A percentile compares a stretch with the other conserved stretches of the same genome.
Conservation (phyloP, 2,329 filamentous ascomycete genomes). For the Scleromitrula shiraiana region DNA sequence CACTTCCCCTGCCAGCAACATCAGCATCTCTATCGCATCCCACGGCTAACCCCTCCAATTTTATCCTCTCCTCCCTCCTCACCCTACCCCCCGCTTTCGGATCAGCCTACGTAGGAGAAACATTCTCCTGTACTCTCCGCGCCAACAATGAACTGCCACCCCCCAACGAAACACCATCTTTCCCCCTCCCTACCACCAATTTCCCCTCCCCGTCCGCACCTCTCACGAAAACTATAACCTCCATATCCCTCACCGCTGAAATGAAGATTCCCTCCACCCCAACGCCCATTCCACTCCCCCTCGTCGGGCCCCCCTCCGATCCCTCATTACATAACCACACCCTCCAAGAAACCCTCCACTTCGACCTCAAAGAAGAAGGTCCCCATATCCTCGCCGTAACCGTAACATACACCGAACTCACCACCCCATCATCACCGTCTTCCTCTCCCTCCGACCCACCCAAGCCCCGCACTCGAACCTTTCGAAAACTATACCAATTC, state of each 20-base stretch:
- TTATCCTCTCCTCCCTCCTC: slow-evolving; percentile 54
- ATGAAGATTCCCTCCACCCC: slow-evolving; percentile 78
- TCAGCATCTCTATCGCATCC: slow-evolving; percentile 70
- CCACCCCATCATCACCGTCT: no score
- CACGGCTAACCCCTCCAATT: slow-evolving; percentile 33
- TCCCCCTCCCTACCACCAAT: neutral
- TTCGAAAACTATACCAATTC: slow-evolving; percentile 94
- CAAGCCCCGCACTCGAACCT: slow-evolving; percentile 60
- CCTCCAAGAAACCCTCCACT: slow-evolving; percentile 72
- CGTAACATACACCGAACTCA: slow-evolving; percentile 86
- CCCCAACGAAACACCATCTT: no score
- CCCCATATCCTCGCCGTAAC: slow-evolving; percentile 90
- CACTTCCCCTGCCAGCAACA: slow-evolving; percentile 12
- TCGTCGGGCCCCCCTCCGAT: slow-evolving; percentile 31
- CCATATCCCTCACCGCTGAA: slow-evolving; percentile 78
- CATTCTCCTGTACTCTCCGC: slow-evolving; percentile 88
- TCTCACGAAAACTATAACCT: slow-evolving; percentile 48
- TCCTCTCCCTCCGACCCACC: slow-evolving; percentile 34
- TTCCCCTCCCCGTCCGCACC: slow-evolving; percentile 22
- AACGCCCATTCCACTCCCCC: slow-evolving; percentile 53
- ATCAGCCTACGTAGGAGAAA: slow-evolving; percentile 91
- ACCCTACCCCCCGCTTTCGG: slow-evolving; percentile 88
- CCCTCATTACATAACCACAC: slow-evolving; percentile 3
- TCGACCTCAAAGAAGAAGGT: slow-evolving; percentile 89
- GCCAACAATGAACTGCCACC: slow-evolving; percentile 75